Conservation (phyloP, 345 rosid species). For the Pelargonium nanum region DNA sequence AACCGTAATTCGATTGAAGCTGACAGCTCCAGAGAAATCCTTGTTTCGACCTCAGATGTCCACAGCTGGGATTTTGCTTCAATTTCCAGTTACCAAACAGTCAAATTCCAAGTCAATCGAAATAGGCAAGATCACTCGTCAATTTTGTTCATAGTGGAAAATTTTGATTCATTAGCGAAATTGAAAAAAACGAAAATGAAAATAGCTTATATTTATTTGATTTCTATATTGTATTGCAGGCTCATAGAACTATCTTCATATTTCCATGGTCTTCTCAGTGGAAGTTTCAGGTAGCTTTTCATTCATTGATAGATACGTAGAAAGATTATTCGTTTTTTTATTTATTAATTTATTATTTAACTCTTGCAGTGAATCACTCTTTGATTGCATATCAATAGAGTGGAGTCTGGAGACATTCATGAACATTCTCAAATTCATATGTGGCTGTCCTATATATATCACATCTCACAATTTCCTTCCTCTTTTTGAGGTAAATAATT, state of each 20-base stretch:
- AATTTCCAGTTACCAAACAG: neutral
- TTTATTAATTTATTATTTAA: neutral
- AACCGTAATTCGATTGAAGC: neutral
- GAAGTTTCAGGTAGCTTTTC: neutral
- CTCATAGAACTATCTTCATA: neutral
- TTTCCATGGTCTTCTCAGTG: constrained; percentile 3
- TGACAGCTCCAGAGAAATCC: neutral
- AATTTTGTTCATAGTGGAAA: neutral
- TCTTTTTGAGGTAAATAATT: constrained; percentile 41
- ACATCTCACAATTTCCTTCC: constrained; percentile 41
- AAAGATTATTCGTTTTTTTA: neutral
- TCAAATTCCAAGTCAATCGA: neutral
- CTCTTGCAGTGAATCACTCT: constrained; percentile 46
- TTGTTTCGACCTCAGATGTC: neutral
- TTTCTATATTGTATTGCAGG: neutral
- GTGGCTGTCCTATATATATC: constrained; percentile 32
- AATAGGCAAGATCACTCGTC: neutral
- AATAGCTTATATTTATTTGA: too few relatives aligned
- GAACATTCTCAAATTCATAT: constrained; percentile 36
- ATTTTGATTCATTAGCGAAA: too few relatives aligned
- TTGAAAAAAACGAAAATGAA: too few relatives aligned
- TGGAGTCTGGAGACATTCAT: constrained; percentile 49
- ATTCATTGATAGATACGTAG: neutral
- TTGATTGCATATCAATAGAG: constrained; percentile 27
- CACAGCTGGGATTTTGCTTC: neutral